Evolutionary conservation across 352 stramenopile species (phyloP), one percentile per base, ranked within the genome.

Genomic region (Globisporangium sylvaticum): DNA sequence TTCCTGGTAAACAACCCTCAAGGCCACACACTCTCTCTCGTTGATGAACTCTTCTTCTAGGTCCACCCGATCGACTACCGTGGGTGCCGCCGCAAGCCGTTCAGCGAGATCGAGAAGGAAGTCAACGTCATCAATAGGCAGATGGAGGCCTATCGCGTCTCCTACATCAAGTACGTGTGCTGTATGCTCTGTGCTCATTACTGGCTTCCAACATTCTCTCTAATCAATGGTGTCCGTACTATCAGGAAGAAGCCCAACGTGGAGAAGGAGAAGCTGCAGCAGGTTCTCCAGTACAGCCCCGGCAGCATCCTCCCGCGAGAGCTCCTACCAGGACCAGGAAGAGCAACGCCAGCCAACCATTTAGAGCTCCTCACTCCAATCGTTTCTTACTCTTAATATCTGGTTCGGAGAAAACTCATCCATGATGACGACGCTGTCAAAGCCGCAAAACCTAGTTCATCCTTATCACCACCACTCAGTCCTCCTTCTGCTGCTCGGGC

Each of bases 191-290:
- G 32, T 14, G 32, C 32, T 39, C 14, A 32, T 4, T 2, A 25
- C 1, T 2, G 0, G 9, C 14, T 9, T 12, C 32, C 32, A 39
- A 12, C 32, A 39, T 39, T 39, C 10, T 4, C 12, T 39, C 10
- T 39, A 8, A 39, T 4, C 24, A 6, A 42, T 8, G 7, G 3
- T 53, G 32, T 54, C 29, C 9, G 31, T 4, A 31, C 55, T 32
- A 71, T 50, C 54, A 83, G 72, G 27, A 71, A 68, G 58, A 77
- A 71, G 58, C 83, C 82, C 1, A 91, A 91, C 32, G 78, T 90
- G 37, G 84, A 94, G 53, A 94, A 94, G 62, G 84, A 94, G 59
- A 94, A 91, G 64, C 76, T 94, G 14, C 86, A 94, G 64, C 84
- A 94, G 54, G 65, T 81, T 6, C 92, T 94, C 48, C 85, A 84